Evolutionary conservation across 2,329 filamentous ascomycete genomes (phyloP).

Genomic region (Fusarium sp.): DNA sequence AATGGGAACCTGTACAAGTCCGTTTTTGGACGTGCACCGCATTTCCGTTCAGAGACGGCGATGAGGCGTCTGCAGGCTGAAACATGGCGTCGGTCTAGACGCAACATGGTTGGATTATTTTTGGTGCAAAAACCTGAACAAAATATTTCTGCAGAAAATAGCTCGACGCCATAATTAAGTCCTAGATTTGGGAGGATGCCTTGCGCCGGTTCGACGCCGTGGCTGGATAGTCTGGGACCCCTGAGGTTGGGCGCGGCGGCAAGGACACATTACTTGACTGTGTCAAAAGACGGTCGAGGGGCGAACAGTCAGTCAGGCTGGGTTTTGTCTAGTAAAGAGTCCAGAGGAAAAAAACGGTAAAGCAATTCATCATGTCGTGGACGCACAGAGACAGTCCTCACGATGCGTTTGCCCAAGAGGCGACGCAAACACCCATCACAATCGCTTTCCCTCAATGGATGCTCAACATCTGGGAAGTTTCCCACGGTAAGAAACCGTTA

Average conservation of each 20-base stretch:
- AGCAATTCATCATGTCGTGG: conserved; percentile 42
- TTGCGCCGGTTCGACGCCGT: conserved; percentile 1
- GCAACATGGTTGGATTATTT: not conserved
- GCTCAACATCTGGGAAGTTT: conserved; percentile 44
- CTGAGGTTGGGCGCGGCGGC: not conserved
- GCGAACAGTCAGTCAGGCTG: not conserved
- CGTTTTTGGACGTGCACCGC: not conserved
- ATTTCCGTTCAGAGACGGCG: conserved; percentile 30
- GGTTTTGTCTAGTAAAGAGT: not conserved
- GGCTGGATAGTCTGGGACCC: conserved; percentile 1
- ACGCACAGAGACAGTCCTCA: conserved; percentile 42
- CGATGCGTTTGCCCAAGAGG: conserved; percentile 41
- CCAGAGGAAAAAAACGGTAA: not conserved
- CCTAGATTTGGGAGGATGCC: not conserved
- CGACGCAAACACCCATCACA: conserved; percentile 34
- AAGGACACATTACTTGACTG: not conserved
- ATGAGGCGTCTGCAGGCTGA: conserved; percentile 21
- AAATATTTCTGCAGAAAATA: conserved; percentile 3
- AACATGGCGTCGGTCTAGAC: conserved; percentile 42
- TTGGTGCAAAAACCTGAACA: not conserved
- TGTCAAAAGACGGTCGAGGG: conserved; percentile 15
- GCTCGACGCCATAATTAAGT: conserved; percentile 6
- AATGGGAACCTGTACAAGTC: conserved; percentile 2
- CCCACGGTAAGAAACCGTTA: conserved; percentile 27
- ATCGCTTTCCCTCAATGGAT: conserved; percentile 43